Percentiles rank a stretch among this genome's conserved stretches.
Evolutionary conservation across 2,329 filamentous ascomycete species (phyloP).

Genomic region (Paracoccidioides brasiliensis): DNA sequence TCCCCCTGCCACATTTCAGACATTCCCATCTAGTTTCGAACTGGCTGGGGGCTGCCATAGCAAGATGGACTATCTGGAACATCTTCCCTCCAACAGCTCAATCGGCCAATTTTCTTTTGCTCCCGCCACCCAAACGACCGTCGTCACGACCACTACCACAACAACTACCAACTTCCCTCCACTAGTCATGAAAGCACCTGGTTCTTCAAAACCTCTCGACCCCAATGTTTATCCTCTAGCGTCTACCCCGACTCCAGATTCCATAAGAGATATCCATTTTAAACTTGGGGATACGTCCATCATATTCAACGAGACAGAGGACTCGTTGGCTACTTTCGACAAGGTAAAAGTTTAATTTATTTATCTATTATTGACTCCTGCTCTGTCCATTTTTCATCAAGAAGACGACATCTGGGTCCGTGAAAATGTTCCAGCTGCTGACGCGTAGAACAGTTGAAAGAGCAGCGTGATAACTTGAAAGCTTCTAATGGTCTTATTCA

Average conservation of each 20-base stretch:
- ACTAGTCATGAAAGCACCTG: constrained; percentile 62
- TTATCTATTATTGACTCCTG: not conserved
- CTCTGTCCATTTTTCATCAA: not conserved
- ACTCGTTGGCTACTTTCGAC: constrained; percentile 39
- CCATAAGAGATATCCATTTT: constrained; percentile 65
- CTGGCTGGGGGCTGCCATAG: constrained; percentile 8
- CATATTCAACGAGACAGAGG: constrained; percentile 50
- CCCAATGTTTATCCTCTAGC: constrained; percentile 84
- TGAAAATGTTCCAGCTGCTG: not conserved
- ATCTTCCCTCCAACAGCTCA: constrained; percentile 23
- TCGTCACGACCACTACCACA: constrained; percentile 82
- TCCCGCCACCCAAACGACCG: constrained; percentile 51
- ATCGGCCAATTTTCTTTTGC: constrained; percentile 50
- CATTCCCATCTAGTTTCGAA: constrained; percentile 14
- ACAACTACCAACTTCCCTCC: constrained; percentile 72
- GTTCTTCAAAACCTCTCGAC: constrained; percentile 59
- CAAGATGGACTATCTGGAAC: not conserved
- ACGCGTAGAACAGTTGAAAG: constrained; percentile 27
- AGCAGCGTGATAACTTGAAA: constrained; percentile 32
- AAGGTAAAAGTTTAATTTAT: constrained; percentile 33
- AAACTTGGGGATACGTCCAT: constrained; percentile 49
- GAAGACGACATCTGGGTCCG: not conserved
- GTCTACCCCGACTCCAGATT: constrained; percentile 64
- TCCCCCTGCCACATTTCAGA: constrained; percentile 4
- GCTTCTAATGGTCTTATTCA: constrained; percentile 37